phyloP scores from a whole-genome alignment of 2,329 filamentous ascomycete genomes.

The Exophiala phaeomuriformis region DNA sequence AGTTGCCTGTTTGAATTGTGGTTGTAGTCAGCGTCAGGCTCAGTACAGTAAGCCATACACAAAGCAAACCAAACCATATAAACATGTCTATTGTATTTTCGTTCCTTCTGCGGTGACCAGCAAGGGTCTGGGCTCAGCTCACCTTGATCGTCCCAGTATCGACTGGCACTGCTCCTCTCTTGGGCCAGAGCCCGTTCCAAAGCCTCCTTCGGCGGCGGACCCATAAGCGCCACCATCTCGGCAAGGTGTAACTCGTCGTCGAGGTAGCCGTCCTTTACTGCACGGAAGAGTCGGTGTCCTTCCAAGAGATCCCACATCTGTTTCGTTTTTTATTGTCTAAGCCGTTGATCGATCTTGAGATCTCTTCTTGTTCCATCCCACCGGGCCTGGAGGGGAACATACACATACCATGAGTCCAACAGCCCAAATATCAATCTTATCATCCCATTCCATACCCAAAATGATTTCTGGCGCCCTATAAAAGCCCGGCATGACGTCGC shows the following conservation, averaged over 20 bases:
- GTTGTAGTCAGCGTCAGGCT: not conserved
- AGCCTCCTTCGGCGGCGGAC: slow-evolving; percentile 15
- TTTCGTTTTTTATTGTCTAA: not conserved
- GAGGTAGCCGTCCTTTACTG: slow-evolving; percentile 10
- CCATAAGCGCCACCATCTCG: slow-evolving; percentile 20
- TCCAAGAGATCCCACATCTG: slow-evolving; percentile 23
- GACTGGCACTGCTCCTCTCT: slow-evolving; percentile 9
- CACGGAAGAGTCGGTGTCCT: slow-evolving; percentile 16
- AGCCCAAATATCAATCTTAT: slow-evolving; percentile 31
- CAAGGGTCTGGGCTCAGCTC: not conserved
- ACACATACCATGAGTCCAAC: slow-evolving; percentile 28
- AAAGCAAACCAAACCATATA: not conserved
- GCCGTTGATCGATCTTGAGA: not conserved
- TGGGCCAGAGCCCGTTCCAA: not conserved
- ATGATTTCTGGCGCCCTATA: slow-evolving; percentile 31
- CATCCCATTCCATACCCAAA: slow-evolving; percentile 29
- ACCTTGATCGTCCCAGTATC: slow-evolving; percentile 21
- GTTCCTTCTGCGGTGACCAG: not conserved
- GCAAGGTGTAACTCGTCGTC: slow-evolving; percentile 21
- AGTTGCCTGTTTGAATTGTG: too few relatives aligned
- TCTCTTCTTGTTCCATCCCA: not conserved
- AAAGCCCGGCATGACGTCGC: slow-evolving; percentile 28
- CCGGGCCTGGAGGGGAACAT: too few relatives aligned
- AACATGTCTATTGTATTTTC: not conserved
- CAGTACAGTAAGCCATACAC: too few relatives aligned